These are phyloP conservation scores for Lipomyces chichibuensis DNA, from an alignment of 805 yeast species.

Conservation along the genomic window DNA sequence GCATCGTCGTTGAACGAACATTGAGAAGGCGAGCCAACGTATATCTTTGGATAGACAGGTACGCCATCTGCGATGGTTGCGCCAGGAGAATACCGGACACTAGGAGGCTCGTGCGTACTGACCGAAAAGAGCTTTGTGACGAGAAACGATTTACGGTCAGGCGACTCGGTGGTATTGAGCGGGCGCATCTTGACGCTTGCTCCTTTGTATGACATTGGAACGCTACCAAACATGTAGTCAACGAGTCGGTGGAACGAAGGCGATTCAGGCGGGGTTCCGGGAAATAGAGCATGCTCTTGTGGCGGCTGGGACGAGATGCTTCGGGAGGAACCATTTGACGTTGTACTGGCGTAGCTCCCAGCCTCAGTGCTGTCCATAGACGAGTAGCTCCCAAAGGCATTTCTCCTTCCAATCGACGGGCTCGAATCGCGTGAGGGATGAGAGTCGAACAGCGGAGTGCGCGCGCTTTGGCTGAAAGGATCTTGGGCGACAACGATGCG, in stretches of 20 bases:
- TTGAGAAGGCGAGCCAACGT: background rate
- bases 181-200: slow-evolving; percentile 6
- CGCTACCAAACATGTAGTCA: slow-evolving; percentile 8
- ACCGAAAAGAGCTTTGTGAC: slow-evolving; percentile 8
- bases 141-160: background rate
- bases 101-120: background rate
- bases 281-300: background rate
- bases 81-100: background rate
- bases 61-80: background rate
- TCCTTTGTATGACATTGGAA: slow-evolving; percentile 5
- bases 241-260: slow-evolving; percentile 8
- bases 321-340: background rate
- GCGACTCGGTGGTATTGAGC: background rate
- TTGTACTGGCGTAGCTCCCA: background rate
- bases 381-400: slow-evolving; percentile 7
- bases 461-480: background rate
- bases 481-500: slow-evolving; percentile 10
- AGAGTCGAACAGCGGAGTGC: slow-evolving; percentile 7
- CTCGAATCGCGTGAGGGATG: background rate
- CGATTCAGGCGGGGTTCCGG: slow-evolving; percentile 11
- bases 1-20: background rate
- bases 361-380: slow-evolving; percentile 2
- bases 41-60: background rate
- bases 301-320: background rate
- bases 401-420: background rate